Conservation (phyloP, 1,139 yeast genomes). For the Lodderomyces orthopsilosis region DNA sequence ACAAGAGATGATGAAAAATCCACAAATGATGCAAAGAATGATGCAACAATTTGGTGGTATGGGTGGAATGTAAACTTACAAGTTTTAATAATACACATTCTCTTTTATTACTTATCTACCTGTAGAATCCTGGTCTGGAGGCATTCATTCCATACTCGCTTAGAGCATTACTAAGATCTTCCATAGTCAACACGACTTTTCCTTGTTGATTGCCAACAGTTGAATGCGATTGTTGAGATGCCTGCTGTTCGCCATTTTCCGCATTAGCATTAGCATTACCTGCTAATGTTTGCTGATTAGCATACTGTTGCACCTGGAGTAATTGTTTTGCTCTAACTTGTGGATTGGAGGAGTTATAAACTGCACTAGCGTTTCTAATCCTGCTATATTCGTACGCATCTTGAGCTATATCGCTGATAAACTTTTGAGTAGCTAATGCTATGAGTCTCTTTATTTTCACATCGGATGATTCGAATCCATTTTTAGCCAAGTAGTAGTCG, state of each 20-base stretch:
- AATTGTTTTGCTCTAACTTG: conserved; percentile 81
- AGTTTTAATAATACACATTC: not conserved
- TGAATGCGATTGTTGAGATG: conserved; percentile 31
- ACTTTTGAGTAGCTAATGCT: conserved; percentile 95
- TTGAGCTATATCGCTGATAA: conserved; percentile 88
- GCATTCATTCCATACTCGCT: conserved; percentile 92
- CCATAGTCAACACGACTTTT: conserved; percentile 81
- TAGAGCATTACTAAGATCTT: conserved; percentile 81
- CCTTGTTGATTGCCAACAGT: conserved; percentile 65
- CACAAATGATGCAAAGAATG: conserved; percentile 64
- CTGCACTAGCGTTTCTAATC: conserved; percentile 80
- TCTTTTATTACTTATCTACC: conserved; percentile 13
- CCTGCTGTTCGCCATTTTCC: conserved; percentile 31
- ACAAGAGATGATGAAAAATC: conserved; percentile 52
- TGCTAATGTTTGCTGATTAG: conserved; percentile 44
- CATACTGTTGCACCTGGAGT: conserved; percentile 64
- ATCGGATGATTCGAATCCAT: conserved; percentile 85
- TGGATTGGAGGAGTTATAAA: conserved; percentile 80
- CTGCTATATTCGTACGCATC: conserved; percentile 96
- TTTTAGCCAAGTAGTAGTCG: conserved; percentile 83
- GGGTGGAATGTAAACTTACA: conserved; percentile 15
- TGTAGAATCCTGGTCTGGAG: conserved; percentile 86
- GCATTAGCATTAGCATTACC: conserved; percentile 38
- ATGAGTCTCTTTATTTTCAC: conserved; percentile 76
- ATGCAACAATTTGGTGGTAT: conserved; percentile 64